Percentiles rank a stretch among this genome's conserved stretches.
Evolutionary conservation across 2,329 filamentous ascomycete species (phyloP).

Genomic region (Ophiocordyceps robertsii): DNA sequence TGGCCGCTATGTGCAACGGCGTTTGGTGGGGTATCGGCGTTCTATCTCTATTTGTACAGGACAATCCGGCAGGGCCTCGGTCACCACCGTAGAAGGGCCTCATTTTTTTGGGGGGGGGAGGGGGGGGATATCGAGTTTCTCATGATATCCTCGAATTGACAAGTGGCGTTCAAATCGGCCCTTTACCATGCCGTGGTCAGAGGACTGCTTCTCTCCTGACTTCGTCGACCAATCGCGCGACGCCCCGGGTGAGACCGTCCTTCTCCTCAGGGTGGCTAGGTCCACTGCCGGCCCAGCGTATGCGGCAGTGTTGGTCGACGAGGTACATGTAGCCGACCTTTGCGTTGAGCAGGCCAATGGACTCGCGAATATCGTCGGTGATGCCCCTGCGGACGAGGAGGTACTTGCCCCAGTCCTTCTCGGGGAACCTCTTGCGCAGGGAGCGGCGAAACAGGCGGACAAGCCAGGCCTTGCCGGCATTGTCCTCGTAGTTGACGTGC

Average conservation of each 20-base stretch:
- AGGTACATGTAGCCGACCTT: conserved; percentile 93
- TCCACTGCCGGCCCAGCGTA: conserved; percentile 87
- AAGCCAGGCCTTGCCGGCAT: conserved; percentile 50
- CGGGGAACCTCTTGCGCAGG: conserved; percentile 33
- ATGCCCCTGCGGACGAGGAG: conserved; percentile 47
- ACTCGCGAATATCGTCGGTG: conserved; percentile 47
- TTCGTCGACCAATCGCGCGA: conserved; percentile 50
- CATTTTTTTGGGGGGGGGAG: background rate
- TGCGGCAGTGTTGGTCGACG: conserved; percentile 73
- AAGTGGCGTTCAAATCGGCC: conserved; percentile 6
- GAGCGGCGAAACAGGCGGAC: conserved; percentile 42
- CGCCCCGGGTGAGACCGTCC: conserved; percentile 50
- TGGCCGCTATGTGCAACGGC: conserved; percentile 11
- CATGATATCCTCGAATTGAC: conserved; percentile 2
- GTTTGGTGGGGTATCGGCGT: conserved; percentile 23
- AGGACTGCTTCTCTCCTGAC: conserved; percentile 22
- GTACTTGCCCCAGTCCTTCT: conserved; percentile 45
- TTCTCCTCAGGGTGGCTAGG: conserved; percentile 51
- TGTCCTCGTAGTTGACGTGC: conserved; percentile 82
- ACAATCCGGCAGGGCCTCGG: conserved; percentile 8
- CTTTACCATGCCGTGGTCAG: conserved; percentile 1
- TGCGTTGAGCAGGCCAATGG: conserved; percentile 63
- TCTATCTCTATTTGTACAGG: conserved; percentile 13
- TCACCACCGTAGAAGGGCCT: background rate
- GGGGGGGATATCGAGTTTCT: background rate